Evolutionary conservation across 2,329 filamentous ascomycete species (phyloP).

Genomic region (Fusarium begoniae): DNA sequence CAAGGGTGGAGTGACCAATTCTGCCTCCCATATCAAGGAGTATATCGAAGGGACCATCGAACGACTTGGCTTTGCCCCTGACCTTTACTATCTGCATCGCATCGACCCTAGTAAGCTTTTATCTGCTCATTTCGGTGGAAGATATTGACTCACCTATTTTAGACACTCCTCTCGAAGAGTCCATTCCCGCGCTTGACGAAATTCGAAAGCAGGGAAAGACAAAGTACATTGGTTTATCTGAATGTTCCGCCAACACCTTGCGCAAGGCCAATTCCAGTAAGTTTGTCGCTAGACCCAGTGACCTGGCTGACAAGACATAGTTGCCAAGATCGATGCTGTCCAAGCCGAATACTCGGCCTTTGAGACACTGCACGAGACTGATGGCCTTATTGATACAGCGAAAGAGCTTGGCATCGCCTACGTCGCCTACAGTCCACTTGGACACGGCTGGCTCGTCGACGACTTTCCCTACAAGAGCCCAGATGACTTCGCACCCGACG

Average conservation of each 20-base stretch:
- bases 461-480: background rate
- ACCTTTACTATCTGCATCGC: background rate
- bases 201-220: background rate
- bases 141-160: no score
- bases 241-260: background rate
- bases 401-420: background rate
- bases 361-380: background rate
- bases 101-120: slow-evolving; percentile 1
- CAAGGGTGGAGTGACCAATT: background rate
- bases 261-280: background rate
- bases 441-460: background rate
- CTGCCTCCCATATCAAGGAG: background rate
- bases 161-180: background rate
- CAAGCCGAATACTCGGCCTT: slow-evolving; percentile 12
- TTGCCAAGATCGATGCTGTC: slow-evolving; percentile 6
- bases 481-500: background rate
- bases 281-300: accelerated
- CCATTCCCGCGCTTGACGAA: background rate
- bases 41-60: slow-evolving; percentile 5
- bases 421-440: background rate
- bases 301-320: background rate
- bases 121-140: no score
- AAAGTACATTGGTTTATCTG: slow-evolving; percentile 2
- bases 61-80: slow-evolving; percentile 3
- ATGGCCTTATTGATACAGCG: background rate